phyloP scores from a whole-genome alignment of 2,329 filamentous ascomycete genomes.

The Aplosporella prunicola region DNA sequence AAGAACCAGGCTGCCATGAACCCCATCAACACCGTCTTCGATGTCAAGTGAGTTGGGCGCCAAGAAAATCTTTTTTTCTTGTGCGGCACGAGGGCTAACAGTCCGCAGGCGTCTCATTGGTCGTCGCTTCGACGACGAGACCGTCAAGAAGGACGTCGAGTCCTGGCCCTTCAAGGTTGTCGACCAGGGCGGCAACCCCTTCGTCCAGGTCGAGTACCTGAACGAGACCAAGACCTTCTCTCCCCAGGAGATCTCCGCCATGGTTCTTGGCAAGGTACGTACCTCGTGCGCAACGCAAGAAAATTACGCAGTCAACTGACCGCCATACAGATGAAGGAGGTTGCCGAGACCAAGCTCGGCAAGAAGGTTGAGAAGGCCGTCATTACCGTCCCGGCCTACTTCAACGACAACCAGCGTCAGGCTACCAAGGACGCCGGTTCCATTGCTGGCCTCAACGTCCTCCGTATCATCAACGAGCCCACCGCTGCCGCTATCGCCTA shows the following conservation, averaged over 20 bases:
- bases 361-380: conserved; percentile 99
- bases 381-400: conserved; percentile 98
- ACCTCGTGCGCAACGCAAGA: conserved; percentile 2
- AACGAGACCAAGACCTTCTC: conserved; percentile 93
- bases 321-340: conserved; percentile 82
- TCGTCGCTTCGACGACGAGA: conserved; percentile 86
- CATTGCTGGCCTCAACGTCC: conserved; percentile 93
- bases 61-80: neutral
- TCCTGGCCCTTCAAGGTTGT: conserved; percentile 99
- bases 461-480: conserved; percentile 99
- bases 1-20: conserved; percentile 99
- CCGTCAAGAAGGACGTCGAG: conserved; percentile 97
- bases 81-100: conserved; percentile 20
- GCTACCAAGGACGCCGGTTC: conserved; percentile 98
- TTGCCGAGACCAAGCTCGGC: conserved; percentile 94
- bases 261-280: conserved; percentile 91
- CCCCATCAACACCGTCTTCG: conserved; percentile 95
- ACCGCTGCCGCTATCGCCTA: conserved; percentile 97
- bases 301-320: conserved; percentile 15
- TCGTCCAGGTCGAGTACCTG: conserved; percentile 93
- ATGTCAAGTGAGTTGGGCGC: conserved; percentile 72
- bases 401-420: conserved; percentile 99
- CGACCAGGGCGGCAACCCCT: conserved; percentile 77
- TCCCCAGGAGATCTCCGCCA: conserved; percentile 96
- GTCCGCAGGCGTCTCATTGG: conserved; percentile 81